Percentiles rank a stretch among this genome's conserved stretches.
Evolutionary conservation across 768 basidiomycete species (phyloP).

Genomic region (Mycena venus): DNA sequence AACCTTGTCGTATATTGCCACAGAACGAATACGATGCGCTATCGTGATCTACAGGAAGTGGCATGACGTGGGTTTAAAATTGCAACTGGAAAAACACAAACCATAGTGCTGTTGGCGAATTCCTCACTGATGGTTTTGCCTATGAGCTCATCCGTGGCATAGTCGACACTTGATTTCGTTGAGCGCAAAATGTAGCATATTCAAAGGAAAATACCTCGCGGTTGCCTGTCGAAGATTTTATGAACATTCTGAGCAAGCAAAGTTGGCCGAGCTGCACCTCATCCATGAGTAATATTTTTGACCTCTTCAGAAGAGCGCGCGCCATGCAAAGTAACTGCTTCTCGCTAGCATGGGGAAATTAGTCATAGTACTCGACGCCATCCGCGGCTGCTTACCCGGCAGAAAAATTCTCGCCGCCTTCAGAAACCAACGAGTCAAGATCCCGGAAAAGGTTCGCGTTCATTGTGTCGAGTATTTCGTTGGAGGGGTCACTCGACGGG

Average conservation of each 20-base stretch:
- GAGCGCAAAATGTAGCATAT: neutral
- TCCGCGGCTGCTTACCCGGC: constrained; percentile 66
- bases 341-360: constrained; percentile 55
- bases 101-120: constrained; percentile 39
- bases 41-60: constrained; percentile 87
- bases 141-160: constrained; percentile 83
- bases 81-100: neutral
- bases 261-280: constrained; percentile 61
- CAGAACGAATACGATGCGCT: constrained; percentile 82
- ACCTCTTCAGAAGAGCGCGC: constrained; percentile 82
- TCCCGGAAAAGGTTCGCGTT: constrained; percentile 85
- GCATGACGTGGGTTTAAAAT: constrained; percentile 52
- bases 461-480: constrained; percentile 60
- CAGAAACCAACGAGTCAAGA: constrained; percentile 79
- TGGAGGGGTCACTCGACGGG: constrained; percentile 62
- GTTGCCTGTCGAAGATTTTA: constrained; percentile 63
- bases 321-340: constrained; percentile 91
- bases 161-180: constrained; percentile 9
- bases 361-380: neutral
- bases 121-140: constrained; percentile 84
- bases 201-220: constrained; percentile 59
- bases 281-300: constrained; percentile 87
- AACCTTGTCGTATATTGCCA: constrained; percentile 87
- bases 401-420: constrained; percentile 92
- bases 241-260: neutral